These are phyloP conservation scores for Dryadomyces quercus-mongolicae DNA, from an alignment of 2,329 filamentous ascomycete species.

Conservation along the genomic window DNA sequence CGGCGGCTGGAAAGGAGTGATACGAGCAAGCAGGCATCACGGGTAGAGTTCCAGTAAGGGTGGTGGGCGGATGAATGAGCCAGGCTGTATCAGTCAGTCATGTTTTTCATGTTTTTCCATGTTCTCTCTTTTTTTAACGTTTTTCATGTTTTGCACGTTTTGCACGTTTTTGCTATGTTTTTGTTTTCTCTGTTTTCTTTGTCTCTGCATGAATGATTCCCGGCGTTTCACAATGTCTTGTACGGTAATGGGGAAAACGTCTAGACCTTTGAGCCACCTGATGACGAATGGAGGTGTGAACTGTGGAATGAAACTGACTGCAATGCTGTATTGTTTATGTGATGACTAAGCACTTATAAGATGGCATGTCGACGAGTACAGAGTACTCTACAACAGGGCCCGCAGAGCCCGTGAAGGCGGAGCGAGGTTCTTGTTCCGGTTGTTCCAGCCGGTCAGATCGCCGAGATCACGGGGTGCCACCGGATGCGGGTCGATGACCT, in stretches of 20 bases:
- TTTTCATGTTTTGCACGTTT: neutral
- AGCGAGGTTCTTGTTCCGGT: neutral
- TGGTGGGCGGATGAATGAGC: neutral
- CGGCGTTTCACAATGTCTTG: neutral
- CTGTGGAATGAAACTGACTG: neutral
- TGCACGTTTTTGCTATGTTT: too few species aligned
- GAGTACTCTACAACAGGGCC: neutral
- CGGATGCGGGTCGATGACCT: conserved; percentile 12
- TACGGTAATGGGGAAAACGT: too few species aligned
- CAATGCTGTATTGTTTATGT: too few species aligned
- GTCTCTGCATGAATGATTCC: neutral
- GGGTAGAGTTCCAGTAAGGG: conserved; percentile 13
- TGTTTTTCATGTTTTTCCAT: too few species aligned
- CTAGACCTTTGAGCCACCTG: neutral
- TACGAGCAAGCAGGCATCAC: conserved; percentile 22
- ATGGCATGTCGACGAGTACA: neutral
- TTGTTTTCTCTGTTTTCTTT: neutral
- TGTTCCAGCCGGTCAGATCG: conserved; percentile 12
- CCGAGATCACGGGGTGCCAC: conserved; percentile 12
- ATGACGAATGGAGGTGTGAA: neutral
- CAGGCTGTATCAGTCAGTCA: too few species aligned
- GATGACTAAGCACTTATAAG: neutral
- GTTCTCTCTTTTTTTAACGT: too few species aligned
- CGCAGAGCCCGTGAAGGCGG: neutral
- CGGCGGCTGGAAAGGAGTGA: conserved; percentile 42